A percentile compares a stretch with the other conserved stretches of the same genome.
phyloP scores from a whole-genome alignment of 768 basidiomycete genomes.

The Boletus fagicola region DNA sequence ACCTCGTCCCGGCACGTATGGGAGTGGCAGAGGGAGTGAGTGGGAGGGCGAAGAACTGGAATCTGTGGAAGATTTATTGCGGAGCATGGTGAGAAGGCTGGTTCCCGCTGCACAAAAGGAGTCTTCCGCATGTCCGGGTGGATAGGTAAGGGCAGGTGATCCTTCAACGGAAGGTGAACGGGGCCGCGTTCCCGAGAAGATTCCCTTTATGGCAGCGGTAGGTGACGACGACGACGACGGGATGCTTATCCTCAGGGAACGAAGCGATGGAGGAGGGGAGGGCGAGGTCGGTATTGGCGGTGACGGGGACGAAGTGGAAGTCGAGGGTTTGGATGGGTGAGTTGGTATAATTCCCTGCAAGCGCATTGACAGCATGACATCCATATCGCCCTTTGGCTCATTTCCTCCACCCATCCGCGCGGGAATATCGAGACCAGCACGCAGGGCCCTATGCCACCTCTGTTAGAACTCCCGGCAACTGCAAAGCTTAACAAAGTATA shows the following conservation, averaged over 20 bases:
- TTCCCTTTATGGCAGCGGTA: slow-evolving; percentile 19
- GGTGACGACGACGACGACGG: slow-evolving; percentile 21
- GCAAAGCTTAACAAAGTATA: slow-evolving; percentile 24
- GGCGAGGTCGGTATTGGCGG: slow-evolving; percentile 26
- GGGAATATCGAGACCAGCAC: slow-evolving; percentile 60
- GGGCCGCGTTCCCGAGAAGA: slow-evolving; percentile 24
- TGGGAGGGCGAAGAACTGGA: slow-evolving; percentile 23
- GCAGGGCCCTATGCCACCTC: slow-evolving; percentile 49
- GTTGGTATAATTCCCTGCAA: slow-evolving; percentile 53
- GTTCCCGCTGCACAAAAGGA: slow-evolving; percentile 57
- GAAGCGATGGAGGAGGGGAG: slow-evolving; percentile 31
- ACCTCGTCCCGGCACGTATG: slow-evolving; percentile 11
- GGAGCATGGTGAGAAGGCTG: slow-evolving; percentile 52
- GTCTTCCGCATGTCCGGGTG: slow-evolving; percentile 43
- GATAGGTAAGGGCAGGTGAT: slow-evolving; percentile 37
- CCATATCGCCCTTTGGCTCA: slow-evolving; percentile 77
- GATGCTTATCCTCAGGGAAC: slow-evolving; percentile 22
- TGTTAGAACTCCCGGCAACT: neutral
- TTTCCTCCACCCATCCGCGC: slow-evolving; percentile 40
- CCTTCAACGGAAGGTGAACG: slow-evolving; percentile 41
- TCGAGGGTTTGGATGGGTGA: slow-evolving; percentile 17
- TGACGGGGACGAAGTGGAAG: slow-evolving; percentile 8
- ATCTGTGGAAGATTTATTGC: slow-evolving; percentile 38
- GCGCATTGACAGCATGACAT: slow-evolving; percentile 80
- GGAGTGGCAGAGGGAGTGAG: slow-evolving; percentile 34